Evolutionary conservation across 768 basidiomycete genomes (phyloP), one percentile per base, ranked within the genome.

Genomic region (Chiua virens): DNA sequence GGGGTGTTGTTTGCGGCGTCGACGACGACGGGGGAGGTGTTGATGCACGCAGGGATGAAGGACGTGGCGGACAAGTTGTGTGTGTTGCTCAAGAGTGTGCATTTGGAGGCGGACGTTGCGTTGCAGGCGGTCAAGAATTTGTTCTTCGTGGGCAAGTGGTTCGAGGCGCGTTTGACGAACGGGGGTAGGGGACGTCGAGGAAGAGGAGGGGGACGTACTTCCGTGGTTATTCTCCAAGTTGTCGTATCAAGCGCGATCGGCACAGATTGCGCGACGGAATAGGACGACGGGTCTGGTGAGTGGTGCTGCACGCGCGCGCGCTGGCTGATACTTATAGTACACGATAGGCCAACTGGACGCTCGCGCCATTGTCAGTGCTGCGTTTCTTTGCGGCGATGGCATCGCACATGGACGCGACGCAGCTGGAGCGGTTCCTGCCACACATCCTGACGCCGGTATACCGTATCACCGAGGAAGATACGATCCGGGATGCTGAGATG

Each of bases 311-410:
- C 4, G 2, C 13, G 20, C n/a, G 22, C 46, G 28, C 9, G 47
- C 25, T 35, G 15, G 10, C 39, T 45, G 17, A 46, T 38, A 5
- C 18, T 49, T 11, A 18, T 15, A 36, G 21, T 13, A 17, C 36
- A 61, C 42, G 56, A 42, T 62, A 97, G 92, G 71, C 75, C 1
- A 87, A 86, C 62, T 98, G 96, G 93, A 75, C 83, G 5, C 80
- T 87, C 25, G 89, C 92, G 51, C 89, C 93, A 0, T 69, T 87
- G 2, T 82, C 92, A 0, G 81, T 87, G 37, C 67, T 99, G 40
- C 86, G 90, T 15, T 97, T 93, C 87, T 97, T 98, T 60, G 97
- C 94, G 0, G 95, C 93, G 0, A 92, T 97, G 84, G 71, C 82
- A 3, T 82, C 87, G 3, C 71, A 81, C 60, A 82, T 98, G 77